phyloP scores from a whole-genome alignment of 192 early-diverging fungal species.

The Glomus cerebriforme region DNA sequence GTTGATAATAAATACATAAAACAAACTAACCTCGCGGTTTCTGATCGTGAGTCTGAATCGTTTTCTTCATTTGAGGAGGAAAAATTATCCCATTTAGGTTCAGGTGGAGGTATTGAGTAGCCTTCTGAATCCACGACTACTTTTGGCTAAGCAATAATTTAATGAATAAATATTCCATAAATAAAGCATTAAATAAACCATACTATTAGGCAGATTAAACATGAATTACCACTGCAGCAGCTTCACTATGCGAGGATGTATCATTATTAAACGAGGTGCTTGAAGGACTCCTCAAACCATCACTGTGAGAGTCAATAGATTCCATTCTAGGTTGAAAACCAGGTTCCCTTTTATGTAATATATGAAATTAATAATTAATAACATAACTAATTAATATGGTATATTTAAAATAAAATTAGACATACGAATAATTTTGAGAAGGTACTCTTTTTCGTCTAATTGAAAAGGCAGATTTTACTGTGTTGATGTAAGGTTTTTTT shows the following conservation, averaged over 20 bases:
- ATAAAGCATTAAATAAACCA: background rate
- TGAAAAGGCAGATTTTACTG: conserved; percentile 1
- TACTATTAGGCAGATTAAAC: background rate
- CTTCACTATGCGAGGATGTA: background rate
- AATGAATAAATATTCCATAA: background rate
- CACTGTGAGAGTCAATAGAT: background rate
- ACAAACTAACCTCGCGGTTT: conserved; percentile 37
- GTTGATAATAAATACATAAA: no score
- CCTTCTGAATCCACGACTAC: conserved; percentile 52
- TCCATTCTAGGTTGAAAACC: background rate
- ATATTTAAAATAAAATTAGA: background rate
- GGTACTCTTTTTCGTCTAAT: background rate
- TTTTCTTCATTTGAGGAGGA: conserved; percentile 33
- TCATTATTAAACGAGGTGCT: background rate
- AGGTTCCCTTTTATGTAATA: background rate
- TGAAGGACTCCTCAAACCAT: background rate
- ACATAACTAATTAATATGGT: background rate
- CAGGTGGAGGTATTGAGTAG: conserved; percentile 54
- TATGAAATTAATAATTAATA: background rate
- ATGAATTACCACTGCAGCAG: background rate
- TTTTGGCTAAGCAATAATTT: conserved; percentile 33
- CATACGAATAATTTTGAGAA: background rate
- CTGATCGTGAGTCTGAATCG: conserved; percentile 45
- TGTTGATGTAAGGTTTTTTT: background rate
- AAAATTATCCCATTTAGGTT: conserved; percentile 41